phyloP scores from a whole-genome alignment of 352 stramenopile genomes.

The Phytophthora quininea region DNA sequence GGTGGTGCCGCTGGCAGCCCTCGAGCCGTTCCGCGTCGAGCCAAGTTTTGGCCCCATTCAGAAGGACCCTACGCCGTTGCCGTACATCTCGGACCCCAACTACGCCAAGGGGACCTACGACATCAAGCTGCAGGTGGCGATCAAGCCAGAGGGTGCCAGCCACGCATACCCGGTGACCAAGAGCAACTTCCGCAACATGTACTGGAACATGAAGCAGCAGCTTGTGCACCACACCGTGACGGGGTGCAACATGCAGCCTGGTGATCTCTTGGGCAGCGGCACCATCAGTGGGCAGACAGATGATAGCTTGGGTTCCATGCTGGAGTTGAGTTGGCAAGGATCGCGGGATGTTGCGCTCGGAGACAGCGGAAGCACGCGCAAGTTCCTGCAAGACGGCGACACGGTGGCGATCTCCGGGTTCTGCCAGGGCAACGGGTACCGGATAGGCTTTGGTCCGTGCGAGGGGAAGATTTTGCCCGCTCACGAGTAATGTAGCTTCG shows the following conservation, averaged over 20 bases:
- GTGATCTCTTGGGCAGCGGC: constrained; percentile 94
- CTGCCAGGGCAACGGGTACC: constrained; percentile 90
- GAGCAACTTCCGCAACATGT: constrained; percentile 97
- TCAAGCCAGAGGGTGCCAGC: constrained; percentile 65
- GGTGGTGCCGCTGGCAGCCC: constrained; percentile 94
- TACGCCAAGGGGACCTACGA: constrained; percentile 91
- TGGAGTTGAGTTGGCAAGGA: constrained; percentile 97
- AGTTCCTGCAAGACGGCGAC: constrained; percentile 97
- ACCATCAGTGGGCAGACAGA: constrained; percentile 94
- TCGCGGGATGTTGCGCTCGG: constrained; percentile 79
- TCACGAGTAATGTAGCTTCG: constrained; percentile 35
- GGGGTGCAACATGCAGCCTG: constrained; percentile 96
- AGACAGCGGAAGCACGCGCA: constrained; percentile 78
- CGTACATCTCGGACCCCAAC: constrained; percentile 93
- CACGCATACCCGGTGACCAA: constrained; percentile 79
- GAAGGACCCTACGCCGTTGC: constrained; percentile 88
- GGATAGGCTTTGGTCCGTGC: constrained; percentile 96
- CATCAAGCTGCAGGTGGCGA: constrained; percentile 81
- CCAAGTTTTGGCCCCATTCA: constrained; percentile 91
- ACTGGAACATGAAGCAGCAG: constrained; percentile 98
- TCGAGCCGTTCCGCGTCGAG: constrained; percentile 93
- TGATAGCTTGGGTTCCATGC: constrained; percentile 93
- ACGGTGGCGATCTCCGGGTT: constrained; percentile 92
- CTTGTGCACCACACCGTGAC: constrained; percentile 97
- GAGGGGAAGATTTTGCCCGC: constrained; percentile 92